Percentiles rank a stretch among this genome's conserved stretches.
These are phyloP conservation scores for Colletotrichum eleusines DNA, from an alignment of 2,329 filamentous ascomycete genomes.

Conservation along the genomic window DNA sequence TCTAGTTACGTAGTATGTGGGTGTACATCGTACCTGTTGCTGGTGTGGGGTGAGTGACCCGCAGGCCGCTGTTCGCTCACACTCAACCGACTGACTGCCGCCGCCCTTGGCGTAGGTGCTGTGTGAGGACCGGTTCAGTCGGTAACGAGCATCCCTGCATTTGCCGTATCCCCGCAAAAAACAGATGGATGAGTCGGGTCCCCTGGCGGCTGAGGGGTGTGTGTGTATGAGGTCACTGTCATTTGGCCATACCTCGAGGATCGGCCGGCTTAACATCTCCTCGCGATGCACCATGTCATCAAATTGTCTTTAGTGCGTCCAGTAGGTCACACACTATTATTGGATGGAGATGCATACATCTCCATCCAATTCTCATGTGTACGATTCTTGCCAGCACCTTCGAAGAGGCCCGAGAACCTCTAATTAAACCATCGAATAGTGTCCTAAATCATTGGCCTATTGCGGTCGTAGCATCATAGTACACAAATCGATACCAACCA, in stretches of 20 bases:
- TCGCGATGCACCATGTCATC: constrained; percentile 7
- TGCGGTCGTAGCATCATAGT: constrained; percentile 24
- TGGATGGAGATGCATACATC: neutral
- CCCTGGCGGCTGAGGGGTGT: constrained; percentile 20
- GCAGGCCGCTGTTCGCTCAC: constrained; percentile 30
- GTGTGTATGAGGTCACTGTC: constrained; percentile 24
- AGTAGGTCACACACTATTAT: neutral
- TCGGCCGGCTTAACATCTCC: too few species aligned
- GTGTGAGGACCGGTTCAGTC: constrained; percentile 14
- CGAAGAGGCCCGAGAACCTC: neutral
- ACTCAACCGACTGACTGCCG: too few species aligned
- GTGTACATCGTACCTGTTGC: neutral
- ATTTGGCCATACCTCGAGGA: too few species aligned
- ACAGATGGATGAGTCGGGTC: constrained; percentile 13
- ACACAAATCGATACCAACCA: neutral
- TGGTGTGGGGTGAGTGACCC: constrained; percentile 33
- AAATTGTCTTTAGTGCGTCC: neutral
- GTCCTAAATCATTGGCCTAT: constrained; percentile 8
- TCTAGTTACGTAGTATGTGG: neutral
- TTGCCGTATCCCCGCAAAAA: constrained; percentile 32
- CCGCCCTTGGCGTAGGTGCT: too few species aligned
- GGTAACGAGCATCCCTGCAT: constrained; percentile 26
- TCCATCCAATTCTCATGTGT: neutral
- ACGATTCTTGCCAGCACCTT: neutral
- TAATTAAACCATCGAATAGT: too few species aligned